phyloP scores from a whole-genome alignment of 495 filamentous ascomycete genomes.

The Staphylotrichum tortipilum region DNA sequence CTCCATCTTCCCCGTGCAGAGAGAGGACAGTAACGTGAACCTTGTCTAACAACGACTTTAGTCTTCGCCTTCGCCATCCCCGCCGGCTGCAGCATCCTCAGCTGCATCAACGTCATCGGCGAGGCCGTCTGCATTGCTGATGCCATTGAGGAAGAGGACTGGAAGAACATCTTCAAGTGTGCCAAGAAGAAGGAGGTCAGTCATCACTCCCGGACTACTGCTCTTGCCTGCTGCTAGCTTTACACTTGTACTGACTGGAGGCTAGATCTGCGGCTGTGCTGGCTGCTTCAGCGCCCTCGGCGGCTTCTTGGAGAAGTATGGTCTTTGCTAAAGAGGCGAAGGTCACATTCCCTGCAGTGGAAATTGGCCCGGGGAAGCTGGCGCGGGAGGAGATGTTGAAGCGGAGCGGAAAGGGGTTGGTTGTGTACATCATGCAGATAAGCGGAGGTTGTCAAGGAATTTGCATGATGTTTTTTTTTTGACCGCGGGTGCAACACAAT shows the following conservation, averaged over 20 bases:
- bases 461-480: no score
- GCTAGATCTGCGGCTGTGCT: conserved; percentile 15
- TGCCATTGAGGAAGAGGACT: conserved; percentile 13
- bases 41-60: not conserved
- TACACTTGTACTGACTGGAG: not conserved
- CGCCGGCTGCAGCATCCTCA: conserved; percentile 8
- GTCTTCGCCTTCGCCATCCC: conserved; percentile 14
- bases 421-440: no score
- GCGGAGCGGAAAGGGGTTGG: no score
- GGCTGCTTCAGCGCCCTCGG: conserved; percentile 14
- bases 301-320: conserved; percentile 14
- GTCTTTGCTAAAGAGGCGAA: conserved; percentile 13
- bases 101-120: conserved; percentile 15
- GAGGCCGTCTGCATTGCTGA: conserved; percentile 12
- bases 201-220: not conserved
- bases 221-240: not conserved
- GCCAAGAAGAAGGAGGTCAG: conserved; percentile 15
- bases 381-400: no score
- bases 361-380: no score
- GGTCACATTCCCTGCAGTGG: no score
- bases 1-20: no score
- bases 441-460: no score
- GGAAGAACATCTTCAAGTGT: conserved; percentile 11
- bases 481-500: no score
- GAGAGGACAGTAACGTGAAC: not conserved